Percentiles rank a stretch among this genome's conserved stretches.
Evolutionary conservation across 2,329 filamentous ascomycete genomes (phyloP).

Genomic region (Aspergillus sp.): DNA sequence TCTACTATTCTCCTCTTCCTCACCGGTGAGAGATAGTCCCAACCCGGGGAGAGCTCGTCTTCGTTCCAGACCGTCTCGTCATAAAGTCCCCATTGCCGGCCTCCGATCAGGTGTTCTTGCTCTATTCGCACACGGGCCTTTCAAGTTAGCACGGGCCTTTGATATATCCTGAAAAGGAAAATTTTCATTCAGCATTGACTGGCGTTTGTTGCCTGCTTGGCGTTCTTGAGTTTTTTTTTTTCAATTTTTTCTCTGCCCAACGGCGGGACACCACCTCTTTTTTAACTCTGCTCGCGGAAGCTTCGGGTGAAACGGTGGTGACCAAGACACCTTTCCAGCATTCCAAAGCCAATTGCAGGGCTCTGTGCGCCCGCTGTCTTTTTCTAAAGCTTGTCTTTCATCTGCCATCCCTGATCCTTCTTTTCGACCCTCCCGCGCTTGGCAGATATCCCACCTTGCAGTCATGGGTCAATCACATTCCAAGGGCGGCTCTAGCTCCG

Average conservation of each 20-base stretch:
- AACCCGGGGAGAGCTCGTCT: not conserved
- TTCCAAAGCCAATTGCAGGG: conserved; percentile 19
- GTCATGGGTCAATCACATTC: conserved; percentile 48
- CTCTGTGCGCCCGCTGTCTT: conserved; percentile 15
- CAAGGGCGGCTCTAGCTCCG: conserved; percentile 49
- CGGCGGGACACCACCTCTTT: conserved; percentile 7
- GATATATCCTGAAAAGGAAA: not conserved
- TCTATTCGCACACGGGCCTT: conserved; percentile 3
- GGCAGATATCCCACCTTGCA: conserved; percentile 27
- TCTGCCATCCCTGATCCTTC: conserved; percentile 7
- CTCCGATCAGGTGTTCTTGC: not conserved
- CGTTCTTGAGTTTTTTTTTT: not conserved
- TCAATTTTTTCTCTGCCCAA: not conserved
- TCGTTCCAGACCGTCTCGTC: not conserved
- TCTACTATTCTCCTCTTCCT: conserved; percentile 3
- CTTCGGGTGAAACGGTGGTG: conserved; percentile 5
- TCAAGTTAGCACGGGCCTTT: not conserved
- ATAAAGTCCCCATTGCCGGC: not conserved
- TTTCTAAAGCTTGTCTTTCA: conserved; percentile 14
- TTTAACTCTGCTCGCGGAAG: conserved; percentile 12
- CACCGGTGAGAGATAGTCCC: not conserved
- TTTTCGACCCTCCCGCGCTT: conserved; percentile 19
- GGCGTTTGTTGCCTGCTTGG: conserved; percentile 4
- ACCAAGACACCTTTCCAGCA: conserved; percentile 21
- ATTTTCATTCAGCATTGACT: not conserved